These are phyloP conservation scores for Schizophyllum amplum DNA, from an alignment of 1,284 basidiomycete species.

Conservation along the genomic window DNA sequence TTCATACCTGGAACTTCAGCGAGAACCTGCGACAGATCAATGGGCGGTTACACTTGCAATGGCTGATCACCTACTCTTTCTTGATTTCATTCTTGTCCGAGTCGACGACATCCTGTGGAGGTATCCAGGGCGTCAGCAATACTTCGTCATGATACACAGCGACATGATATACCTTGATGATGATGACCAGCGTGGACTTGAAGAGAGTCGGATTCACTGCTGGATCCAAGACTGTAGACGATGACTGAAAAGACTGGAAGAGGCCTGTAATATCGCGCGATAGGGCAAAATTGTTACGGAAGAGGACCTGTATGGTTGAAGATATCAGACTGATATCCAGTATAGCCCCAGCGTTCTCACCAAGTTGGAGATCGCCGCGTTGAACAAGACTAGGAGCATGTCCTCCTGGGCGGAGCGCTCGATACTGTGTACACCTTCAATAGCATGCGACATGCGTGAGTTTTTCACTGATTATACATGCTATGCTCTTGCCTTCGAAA, in stretches of 20 bases:
- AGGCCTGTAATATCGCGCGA: conserved; percentile 50
- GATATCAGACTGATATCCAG: not conserved
- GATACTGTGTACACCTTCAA: conserved; percentile 51
- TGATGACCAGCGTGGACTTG: conserved; percentile 49
- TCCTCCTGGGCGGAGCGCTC: conserved; percentile 59
- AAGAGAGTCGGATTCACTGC: conserved; percentile 49
- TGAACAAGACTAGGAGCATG: conserved; percentile 53
- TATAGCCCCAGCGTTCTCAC: conserved; percentile 21
- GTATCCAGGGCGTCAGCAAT: no score
- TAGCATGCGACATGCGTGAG: no score
- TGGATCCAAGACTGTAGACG: conserved; percentile 50
- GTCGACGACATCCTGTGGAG: conserved; percentile 50
- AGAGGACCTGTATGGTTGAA: conserved; percentile 38
- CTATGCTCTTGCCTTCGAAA: conserved; percentile 54
- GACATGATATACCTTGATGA: conserved; percentile 46
- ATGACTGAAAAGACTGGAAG: conserved; percentile 60
- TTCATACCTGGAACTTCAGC: conserved; percentile 32
- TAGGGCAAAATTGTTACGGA: conserved; percentile 58
- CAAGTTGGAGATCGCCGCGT: conserved; percentile 56
- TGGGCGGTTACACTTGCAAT: not conserved
- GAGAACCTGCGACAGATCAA: conserved; percentile 31
- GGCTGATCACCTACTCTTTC: conserved; percentile 33
- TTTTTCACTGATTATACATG: no score
- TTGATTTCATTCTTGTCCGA: conserved; percentile 49
- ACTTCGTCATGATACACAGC: not conserved